A percentile compares a stretch with the other conserved stretches of the same genome.
These are phyloP conservation scores for Pezicula carpinea DNA, from an alignment of 2,329 filamentous ascomycete species.

Conservation along the genomic window DNA sequence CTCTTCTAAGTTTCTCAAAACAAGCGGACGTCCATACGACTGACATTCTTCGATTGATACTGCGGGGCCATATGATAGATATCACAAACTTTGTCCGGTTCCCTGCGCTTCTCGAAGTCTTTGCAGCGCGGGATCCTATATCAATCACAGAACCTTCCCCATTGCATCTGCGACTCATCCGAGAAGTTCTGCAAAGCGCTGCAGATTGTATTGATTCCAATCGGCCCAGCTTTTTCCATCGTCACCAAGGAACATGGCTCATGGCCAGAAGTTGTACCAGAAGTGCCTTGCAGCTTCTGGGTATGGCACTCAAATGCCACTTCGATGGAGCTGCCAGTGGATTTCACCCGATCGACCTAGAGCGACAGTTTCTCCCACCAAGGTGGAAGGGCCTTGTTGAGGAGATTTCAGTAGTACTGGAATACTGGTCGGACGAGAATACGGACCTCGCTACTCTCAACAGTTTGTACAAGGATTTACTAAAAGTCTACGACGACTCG, in stretches of 20 bases:
- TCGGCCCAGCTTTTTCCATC: not conserved
- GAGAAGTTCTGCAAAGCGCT: not conserved
- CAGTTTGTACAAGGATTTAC: not conserved
- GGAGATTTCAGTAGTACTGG: not conserved
- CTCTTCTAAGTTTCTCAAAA: not conserved
- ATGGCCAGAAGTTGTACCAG: not conserved
- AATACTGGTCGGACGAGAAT: conserved; percentile 1
- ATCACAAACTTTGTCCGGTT: not conserved
- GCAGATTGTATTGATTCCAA: conserved; percentile 1
- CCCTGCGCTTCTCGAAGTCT: not conserved
- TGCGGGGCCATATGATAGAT: not conserved
- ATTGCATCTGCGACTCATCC: not conserved
- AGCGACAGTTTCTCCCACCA: not conserved
- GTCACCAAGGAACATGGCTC: conserved; percentile 1
- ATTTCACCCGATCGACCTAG: not conserved
- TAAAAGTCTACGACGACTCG: not conserved
- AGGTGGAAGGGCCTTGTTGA: not conserved
- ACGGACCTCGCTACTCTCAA: not conserved
- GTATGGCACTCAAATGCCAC: not conserved
- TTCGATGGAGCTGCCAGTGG: not conserved
- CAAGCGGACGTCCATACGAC: not conserved
- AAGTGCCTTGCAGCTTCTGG: not conserved
- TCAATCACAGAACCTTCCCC: not conserved
- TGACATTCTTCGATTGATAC: not conserved
- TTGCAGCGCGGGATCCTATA: not conserved